Percentiles rank a stretch among this genome's conserved stretches.
phyloP scores from a whole-genome alignment of 805 yeast genomes.

The Candida berthetii region DNA sequence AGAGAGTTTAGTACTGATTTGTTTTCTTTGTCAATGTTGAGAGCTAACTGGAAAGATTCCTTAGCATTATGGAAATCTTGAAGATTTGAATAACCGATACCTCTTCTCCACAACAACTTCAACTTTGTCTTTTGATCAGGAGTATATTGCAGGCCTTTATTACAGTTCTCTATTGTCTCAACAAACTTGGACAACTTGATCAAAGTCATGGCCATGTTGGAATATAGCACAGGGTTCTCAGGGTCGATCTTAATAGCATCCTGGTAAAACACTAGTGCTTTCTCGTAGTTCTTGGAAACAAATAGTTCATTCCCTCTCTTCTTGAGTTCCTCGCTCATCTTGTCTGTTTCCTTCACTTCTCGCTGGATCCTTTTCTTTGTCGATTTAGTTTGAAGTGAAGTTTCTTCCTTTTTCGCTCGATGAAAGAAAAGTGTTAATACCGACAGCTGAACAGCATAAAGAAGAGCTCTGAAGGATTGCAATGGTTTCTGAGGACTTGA shows the following conservation, averaged over 20 bases:
- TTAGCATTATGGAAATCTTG: constrained; percentile 20
- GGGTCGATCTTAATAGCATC: constrained; percentile 48
- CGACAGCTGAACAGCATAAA: too few species aligned
- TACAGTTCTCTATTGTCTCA: constrained; percentile 44
- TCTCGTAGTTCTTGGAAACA: constrained; percentile 31
- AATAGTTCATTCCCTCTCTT: constrained; percentile 50
- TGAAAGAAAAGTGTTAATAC: too few species aligned
- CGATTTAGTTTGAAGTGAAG: too few species aligned
- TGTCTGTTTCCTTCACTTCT: too few species aligned
- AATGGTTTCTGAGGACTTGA: constrained; percentile 35
- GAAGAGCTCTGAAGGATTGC: too few species aligned
- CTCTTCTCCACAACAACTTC: constrained; percentile 49
- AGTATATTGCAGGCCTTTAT: constrained; percentile 34
- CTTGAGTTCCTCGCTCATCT: constrained; percentile 23
- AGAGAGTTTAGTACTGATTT: constrained; percentile 24
- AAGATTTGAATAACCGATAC: constrained; percentile 31
- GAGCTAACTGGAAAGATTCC: constrained; percentile 26
- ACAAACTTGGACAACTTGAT: constrained; percentile 43
- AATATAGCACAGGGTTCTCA: constrained; percentile 45
- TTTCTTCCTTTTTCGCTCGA: too few species aligned
- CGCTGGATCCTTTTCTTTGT: too few species aligned
- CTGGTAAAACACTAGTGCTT: constrained; percentile 49
- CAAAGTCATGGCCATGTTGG: constrained; percentile 68
- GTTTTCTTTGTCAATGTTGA: constrained; percentile 36
- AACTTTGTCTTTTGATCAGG: constrained; percentile 27